These are phyloP conservation scores for Metrosideros polymorpha DNA, from an alignment of 441 rosid genomes.

Conservation along the genomic window DNA sequence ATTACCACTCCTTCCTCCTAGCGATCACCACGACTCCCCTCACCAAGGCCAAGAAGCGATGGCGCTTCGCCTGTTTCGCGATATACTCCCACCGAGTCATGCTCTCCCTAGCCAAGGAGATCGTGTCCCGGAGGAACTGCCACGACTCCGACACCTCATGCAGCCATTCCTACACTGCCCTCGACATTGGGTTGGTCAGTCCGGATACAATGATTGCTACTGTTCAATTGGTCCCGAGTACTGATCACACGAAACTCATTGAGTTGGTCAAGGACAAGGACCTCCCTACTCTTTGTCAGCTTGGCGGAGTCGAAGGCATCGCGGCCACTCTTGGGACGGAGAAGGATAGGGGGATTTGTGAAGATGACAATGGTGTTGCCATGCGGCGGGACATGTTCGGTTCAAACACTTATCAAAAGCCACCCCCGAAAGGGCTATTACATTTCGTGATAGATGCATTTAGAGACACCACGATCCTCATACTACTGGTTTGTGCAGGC, in stretches of 20 bases:
- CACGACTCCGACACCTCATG: neutral
- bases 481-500: neutral
- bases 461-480: neutral
- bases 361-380: neutral
- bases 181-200: neutral
- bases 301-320: neutral
- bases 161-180: neutral
- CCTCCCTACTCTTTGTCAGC: neutral
- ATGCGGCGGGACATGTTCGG: neutral
- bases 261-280: neutral
- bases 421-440: neutral
- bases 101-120: slow-evolving; percentile 43
- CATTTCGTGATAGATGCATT: neutral
- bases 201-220: accelerated
- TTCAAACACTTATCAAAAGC: neutral
- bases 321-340: neutral
- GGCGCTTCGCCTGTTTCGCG: slow-evolving; percentile 49
- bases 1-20: slow-evolving; percentile 19
- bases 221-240: neutral
- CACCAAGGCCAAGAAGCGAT: slow-evolving; percentile 47
- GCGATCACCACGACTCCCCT: slow-evolving; percentile 19
- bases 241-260: neutral
- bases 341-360: neutral
- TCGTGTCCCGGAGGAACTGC: slow-evolving; percentile 11
- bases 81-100: slow-evolving; percentile 41